Percentiles rank a stretch among this genome's conserved stretches.
Conservation (phyloP, 176 grass and related monocot genomes). For the Musa schizocarpa region DNA sequence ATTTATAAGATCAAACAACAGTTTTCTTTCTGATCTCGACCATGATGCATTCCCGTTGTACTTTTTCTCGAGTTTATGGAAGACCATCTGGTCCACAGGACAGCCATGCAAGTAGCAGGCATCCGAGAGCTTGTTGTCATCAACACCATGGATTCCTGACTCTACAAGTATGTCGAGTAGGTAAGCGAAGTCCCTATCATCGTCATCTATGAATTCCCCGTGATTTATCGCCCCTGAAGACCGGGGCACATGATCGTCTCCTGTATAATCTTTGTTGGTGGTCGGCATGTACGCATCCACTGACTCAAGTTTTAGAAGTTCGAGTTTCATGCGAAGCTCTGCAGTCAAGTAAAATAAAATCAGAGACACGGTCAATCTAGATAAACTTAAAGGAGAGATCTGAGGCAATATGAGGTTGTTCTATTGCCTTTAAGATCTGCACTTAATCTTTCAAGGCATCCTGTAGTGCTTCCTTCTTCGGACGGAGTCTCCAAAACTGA, state of each 20-base stretch:
- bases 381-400: not conserved
- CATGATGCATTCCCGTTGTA: slow-evolving; percentile 38
- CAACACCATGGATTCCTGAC: slow-evolving; percentile 3
- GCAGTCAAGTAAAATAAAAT: slow-evolving; percentile 21
- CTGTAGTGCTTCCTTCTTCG: slow-evolving; percentile 40
- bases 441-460: slow-evolving; percentile 50
- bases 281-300: slow-evolving; percentile 19
- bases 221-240: slow-evolving; percentile 10
- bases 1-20: slow-evolving; percentile 57
- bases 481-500: slow-evolving; percentile 32
- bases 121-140: slow-evolving; percentile 6
- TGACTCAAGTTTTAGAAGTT: slow-evolving; percentile 55
- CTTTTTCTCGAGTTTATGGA: slow-evolving; percentile 46
- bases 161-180: slow-evolving; percentile 37
- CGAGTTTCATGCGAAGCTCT: slow-evolving; percentile 54
- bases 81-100: slow-evolving; percentile 39
- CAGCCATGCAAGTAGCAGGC: slow-evolving; percentile 18
- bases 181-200: slow-evolving; percentile 48
- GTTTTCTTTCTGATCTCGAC: slow-evolving; percentile 51
- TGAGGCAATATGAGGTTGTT: not conserved
- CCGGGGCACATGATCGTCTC: slow-evolving; percentile 5
- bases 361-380: slow-evolving; percentile 9
- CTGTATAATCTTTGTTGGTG: slow-evolving; percentile 13
- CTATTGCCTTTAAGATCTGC: slow-evolving; percentile 51
- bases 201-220: slow-evolving; percentile 29